These are phyloP conservation scores for Didymella segeticola DNA, from an alignment of 2,329 filamentous ascomycete species.

Conservation along the genomic window DNA sequence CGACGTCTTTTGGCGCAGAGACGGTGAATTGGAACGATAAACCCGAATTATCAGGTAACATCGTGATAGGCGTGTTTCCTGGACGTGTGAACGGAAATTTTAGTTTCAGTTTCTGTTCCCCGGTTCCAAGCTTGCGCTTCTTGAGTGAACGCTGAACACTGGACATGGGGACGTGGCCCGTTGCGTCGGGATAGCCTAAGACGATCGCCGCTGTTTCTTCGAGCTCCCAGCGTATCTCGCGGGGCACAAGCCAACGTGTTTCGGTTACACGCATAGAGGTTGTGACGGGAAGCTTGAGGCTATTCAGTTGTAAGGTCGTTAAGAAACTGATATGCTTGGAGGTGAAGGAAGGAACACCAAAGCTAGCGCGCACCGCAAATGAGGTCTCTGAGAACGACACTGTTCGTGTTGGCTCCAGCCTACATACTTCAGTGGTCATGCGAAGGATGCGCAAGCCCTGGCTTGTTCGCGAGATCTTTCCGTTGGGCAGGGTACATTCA, in stretches of 20 bases:
- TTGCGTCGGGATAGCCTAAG: conserved; percentile 6
- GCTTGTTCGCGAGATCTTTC: not conserved
- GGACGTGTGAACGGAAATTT: conserved; percentile 8
- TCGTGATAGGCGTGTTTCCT: conserved; percentile 1
- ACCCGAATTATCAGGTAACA: not conserved
- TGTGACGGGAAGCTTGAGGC: conserved; percentile 1
- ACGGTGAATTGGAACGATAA: conserved; percentile 5
- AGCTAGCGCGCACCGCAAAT: conserved; percentile 8
- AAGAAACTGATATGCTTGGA: not conserved
- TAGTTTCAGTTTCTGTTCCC: conserved; percentile 14
- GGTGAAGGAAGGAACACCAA: not conserved
- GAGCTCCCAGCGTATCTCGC: conserved; percentile 12
- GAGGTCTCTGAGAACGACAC: conserved; percentile 13
- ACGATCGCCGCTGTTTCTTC: conserved; percentile 10
- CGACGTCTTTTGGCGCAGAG: not conserved
- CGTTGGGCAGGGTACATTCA: not conserved
- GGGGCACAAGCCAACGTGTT: conserved; percentile 11
- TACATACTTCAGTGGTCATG: not conserved
- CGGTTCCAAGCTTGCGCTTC: conserved; percentile 7
- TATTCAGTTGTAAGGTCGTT: conserved; percentile 8
- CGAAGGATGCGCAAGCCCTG: conserved; percentile 7
- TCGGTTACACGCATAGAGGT: conserved; percentile 10
- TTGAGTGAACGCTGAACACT: not conserved
- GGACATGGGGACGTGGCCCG: conserved; percentile 16
- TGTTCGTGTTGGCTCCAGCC: conserved; percentile 12